phyloP scores from a whole-genome alignment of 352 stramenopile genomes.

The Pythium apleroticum region DNA sequence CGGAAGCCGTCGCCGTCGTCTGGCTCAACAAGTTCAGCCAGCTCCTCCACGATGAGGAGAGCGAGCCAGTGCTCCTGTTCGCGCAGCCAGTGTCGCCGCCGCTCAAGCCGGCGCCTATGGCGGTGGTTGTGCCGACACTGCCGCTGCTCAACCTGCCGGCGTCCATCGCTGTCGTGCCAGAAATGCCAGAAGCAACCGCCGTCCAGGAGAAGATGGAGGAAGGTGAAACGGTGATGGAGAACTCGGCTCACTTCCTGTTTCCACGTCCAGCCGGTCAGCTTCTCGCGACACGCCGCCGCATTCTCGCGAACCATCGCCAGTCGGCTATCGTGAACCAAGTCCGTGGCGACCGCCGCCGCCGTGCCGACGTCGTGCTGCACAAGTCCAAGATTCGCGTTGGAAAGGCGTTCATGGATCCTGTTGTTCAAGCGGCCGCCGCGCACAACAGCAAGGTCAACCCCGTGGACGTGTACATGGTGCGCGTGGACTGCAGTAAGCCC shows the following conservation, averaged over 20 bases:
- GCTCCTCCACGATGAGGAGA: constrained; percentile 27
- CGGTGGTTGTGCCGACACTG: constrained; percentile 24
- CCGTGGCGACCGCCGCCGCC: constrained; percentile 48
- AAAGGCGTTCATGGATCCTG: constrained; percentile 59
- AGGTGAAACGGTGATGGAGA: not conserved
- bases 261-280: constrained; percentile 15
- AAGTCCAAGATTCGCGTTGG: constrained; percentile 71
- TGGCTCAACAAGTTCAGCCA: constrained; percentile 13
- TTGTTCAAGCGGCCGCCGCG: constrained; percentile 7
- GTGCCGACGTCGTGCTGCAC: constrained; percentile 49
- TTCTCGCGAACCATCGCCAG: constrained; percentile 43
- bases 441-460: constrained; percentile 35
- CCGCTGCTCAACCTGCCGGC: constrained; percentile 27
- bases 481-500: constrained; percentile 58
- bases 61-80: not conserved
- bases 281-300: constrained; percentile 36
- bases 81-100: constrained; percentile 26
- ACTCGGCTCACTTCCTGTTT: not conserved
- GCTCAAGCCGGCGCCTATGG: constrained; percentile 11
- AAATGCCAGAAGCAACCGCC: not conserved
- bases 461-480: constrained; percentile 72
- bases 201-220: constrained; percentile 5
- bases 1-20: constrained; percentile 15
- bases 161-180: constrained; percentile 18
- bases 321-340: constrained; percentile 55